Evolutionary conservation across 1,284 basidiomycete genomes (phyloP), one percentile per base, ranked within the genome.

Genomic region (Stygiomarasmius scandens): DNA sequence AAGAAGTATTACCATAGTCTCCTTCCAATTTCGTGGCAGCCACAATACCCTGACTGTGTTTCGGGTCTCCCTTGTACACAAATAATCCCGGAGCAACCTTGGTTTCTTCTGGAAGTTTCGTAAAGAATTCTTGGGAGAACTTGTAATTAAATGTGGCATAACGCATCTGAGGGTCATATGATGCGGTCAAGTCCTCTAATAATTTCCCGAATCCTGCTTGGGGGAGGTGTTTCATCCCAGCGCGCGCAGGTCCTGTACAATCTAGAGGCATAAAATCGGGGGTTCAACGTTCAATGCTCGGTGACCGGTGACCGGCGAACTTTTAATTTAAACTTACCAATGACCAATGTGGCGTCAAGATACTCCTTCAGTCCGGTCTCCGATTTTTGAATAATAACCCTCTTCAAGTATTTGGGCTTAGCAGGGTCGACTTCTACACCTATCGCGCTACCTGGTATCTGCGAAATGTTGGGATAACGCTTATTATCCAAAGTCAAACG

Each of bases 181-280:
- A 29, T 23, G 62, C 55, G 32, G 54, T 60, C n/a, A 63, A 19
- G 11, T 62, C 44, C 23, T 60, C 47, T n/a, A 69, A 55, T 2
- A 61, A 55, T 23, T 38, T 34, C 2, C 64, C 62, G 41, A 58
- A 65, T 1, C 61, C 62, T 11, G 51, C 24, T 9, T 54, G 54
- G 41, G 49, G 52, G 0, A 70, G 63, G 60, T 63, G 64, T 38
- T 66, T 64, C 16, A 63, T 23, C 11, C 67, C 67, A 11, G 57
- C 61, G 32, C 63, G 59, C 1, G 66, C 55, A 23, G 60, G 50
- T 12, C 68, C 67, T 3, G 67, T 68, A 44, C 66, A 67, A 54
- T 70, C 67, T 66, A 23, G 32, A 20, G 27, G n/a, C n/a, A 14
- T 46, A 24, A 9, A 41, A 29, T 22, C 22, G 16, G 47, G n/a